Evolutionary conservation across 768 basidiomycete species (phyloP).

Genomic region (Tricholoma matsutake): DNA sequence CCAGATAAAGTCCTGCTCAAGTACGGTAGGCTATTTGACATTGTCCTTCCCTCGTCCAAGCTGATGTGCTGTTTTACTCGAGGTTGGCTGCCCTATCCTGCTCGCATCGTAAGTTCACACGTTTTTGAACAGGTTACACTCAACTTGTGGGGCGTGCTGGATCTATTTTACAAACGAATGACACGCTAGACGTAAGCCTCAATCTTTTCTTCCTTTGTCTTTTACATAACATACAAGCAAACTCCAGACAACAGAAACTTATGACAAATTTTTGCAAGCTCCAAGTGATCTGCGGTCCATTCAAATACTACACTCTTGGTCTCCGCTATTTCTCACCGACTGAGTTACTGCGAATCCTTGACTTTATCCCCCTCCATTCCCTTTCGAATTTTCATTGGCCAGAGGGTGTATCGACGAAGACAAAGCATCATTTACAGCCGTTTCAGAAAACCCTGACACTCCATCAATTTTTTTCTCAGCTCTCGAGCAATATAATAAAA

Average conservation of each 20-base stretch:
- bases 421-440: conserved; percentile 69
- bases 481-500: too few relatives aligned
- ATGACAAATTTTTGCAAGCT: conserved; percentile 50
- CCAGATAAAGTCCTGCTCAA: conserved; percentile 63
- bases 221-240: conserved; percentile 1
- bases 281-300: conserved; percentile 45
- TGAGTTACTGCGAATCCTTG: conserved; percentile 69
- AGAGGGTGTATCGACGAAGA: conserved; percentile 52
- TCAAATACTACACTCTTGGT: conserved; percentile 52
- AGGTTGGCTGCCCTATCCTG: conserved; percentile 36
- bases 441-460: too few relatives aligned
- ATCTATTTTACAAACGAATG: conserved; percentile 72
- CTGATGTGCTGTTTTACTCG: conserved; percentile 81
- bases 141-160: conserved; percentile 75
- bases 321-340: conserved; percentile 75
- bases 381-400: conserved; percentile 59
- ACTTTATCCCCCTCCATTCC: conserved; percentile 39
- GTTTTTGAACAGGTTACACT: conserved; percentile 56
- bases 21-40: conserved; percentile 81
- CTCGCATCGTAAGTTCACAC: neutral
- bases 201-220: neutral
- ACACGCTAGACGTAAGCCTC: conserved; percentile 54
- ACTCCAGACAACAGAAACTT: conserved; percentile 55
- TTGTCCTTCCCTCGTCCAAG: conserved; percentile 58
- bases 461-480: too few relatives aligned